These are phyloP conservation scores for Ballota nigra DNA, from an alignment of 257 asterid genomes.

Conservation along the genomic window DNA sequence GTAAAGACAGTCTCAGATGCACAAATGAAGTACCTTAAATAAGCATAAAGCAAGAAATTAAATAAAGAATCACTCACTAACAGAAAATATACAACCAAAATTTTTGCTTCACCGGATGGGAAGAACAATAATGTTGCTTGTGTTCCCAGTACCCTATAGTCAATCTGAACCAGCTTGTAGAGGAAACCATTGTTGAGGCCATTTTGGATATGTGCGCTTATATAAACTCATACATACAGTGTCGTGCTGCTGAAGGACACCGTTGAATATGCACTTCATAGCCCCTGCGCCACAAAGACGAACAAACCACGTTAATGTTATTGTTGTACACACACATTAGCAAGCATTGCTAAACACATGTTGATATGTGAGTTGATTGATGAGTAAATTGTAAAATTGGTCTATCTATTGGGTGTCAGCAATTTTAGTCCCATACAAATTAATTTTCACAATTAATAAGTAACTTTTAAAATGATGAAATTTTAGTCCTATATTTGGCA, in stretches of 20 bases:
- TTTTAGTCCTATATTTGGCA: neutral
- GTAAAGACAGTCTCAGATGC: neutral
- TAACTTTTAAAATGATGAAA: neutral
- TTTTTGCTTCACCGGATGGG: constrained; percentile 23
- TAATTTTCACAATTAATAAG: neutral
- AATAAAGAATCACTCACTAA: neutral
- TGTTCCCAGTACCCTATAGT: constrained; percentile 2
- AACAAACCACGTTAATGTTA: neutral
- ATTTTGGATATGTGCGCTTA: constrained; percentile 85
- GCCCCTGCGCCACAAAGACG: constrained; percentile 51
- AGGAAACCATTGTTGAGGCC: constrained; percentile 89
- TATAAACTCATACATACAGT: constrained; percentile 89
- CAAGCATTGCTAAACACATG: neutral
- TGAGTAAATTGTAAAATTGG: neutral
- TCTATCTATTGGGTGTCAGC: neutral
- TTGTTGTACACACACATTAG: neutral
- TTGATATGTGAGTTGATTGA: neutral
- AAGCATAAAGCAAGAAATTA: neutral
- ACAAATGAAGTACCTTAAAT: neutral
- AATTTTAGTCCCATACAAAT: too few relatives aligned
- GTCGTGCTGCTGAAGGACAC: constrained; percentile 87
- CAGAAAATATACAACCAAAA: constrained; percentile 33
- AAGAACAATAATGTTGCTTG: constrained; percentile 16
- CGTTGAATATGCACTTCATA: constrained; percentile 83
- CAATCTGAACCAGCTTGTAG: constrained; percentile 29